Evolutionary conservation across 805 yeast genomes (phyloP), one percentile per base, ranked within the genome.

Genomic region (Candida nonsorbophila): DNA sequence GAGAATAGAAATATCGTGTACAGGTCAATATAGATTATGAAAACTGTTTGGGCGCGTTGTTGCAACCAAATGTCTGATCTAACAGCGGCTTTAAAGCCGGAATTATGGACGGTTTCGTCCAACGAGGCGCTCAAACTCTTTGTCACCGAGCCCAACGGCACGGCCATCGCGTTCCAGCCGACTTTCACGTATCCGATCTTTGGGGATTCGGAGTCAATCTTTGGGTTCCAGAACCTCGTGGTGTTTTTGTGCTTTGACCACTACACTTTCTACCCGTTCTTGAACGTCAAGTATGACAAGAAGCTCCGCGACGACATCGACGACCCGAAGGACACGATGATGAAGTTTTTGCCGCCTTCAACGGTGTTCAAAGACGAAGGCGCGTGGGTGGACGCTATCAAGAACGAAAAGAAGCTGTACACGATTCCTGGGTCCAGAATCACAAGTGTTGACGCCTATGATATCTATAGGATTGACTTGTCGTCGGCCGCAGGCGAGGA

Each of bases 141-240:
- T 32, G 42, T 62, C 16, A 83, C 82, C 4, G 79, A 74, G 34
- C 66, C 72, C 2, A 57, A 67, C 3, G 78, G 78, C 0, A 71
- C 78, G 2, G 73, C 79, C 13, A 62, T 74, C 3, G 45, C 51
- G 15, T 87, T 88, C 60, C 58, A 69, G 21, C 97, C 97, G 0
- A 47, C 61, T 9, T 87, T 85, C 58, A 90, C 97, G 1, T 92
- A 92, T 53, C 95, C 97, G 2, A 81, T 92, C 7, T 92, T 76
- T 64, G 97, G 97, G 5, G 95, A 87, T 27, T 71, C 86, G 2
- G 98, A 92, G 49, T 79, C 79, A 30, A 78, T 92, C 1, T 85
- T 79, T 47, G 98, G 98, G 2, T 92, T 75, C 51, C 70, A 79
- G 40, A 81, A 75, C 42, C 62, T 88, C 20, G 64, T 65, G 18